Conservation (phyloP, 2,329 filamentous ascomycete genomes). For the Beauveria asiatica region DNA sequence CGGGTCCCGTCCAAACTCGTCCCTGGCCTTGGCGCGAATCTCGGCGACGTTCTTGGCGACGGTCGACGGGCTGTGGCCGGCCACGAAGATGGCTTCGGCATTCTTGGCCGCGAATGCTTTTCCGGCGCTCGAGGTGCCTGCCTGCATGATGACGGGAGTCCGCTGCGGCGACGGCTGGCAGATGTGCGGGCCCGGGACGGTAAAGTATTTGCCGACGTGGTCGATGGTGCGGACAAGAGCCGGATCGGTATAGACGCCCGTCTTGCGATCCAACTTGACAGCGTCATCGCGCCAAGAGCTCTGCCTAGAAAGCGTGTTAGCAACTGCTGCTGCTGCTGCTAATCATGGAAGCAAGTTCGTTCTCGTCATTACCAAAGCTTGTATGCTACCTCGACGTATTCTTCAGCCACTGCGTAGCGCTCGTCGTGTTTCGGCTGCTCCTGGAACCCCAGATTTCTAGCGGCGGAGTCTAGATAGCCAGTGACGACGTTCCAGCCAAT, state of each 20-base stretch:
- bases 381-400: slow-evolving; percentile 49
- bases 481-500: slow-evolving; percentile 50
- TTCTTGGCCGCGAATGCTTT: slow-evolving; percentile 54
- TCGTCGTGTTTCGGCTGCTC: slow-evolving; percentile 42
- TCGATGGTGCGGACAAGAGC: slow-evolving; percentile 52
- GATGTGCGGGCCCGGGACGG: slow-evolving; percentile 50
- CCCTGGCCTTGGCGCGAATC: slow-evolving; percentile 42
- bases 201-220: slow-evolving; percentile 52
- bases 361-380: slow-evolving; percentile 45
- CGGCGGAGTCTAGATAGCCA: slow-evolving; percentile 58
- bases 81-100: slow-evolving; percentile 57
- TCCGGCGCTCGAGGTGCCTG: slow-evolving; percentile 52
- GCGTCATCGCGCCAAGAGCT: slow-evolving; percentile 53
- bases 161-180: slow-evolving; percentile 54
- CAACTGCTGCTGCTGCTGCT: background rate
- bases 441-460: slow-evolving; percentile 50
- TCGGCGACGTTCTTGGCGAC: slow-evolving; percentile 49
- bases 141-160: slow-evolving; percentile 56
- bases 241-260: slow-evolving; percentile 36
- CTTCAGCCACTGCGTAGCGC: slow-evolving; percentile 51
- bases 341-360: too few species aligned
- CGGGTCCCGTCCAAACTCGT: slow-evolving; percentile 42
- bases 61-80: slow-evolving; percentile 45
- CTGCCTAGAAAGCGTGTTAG: slow-evolving; percentile 18
- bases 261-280: slow-evolving; percentile 44